Conservation (phyloP, 169 alveolate species). For the Nephromyces sp. region DNA sequence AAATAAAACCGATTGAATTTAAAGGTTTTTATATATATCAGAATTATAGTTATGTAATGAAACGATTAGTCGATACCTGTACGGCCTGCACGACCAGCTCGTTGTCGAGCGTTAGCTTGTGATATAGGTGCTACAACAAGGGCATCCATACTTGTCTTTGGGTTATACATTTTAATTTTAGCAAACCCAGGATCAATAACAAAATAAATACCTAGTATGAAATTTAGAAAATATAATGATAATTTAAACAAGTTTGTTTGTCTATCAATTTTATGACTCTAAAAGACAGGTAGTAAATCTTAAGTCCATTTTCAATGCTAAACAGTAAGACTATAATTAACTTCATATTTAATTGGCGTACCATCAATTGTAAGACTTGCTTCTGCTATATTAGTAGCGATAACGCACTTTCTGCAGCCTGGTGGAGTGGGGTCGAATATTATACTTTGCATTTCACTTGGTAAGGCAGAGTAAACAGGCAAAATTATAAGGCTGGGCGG, state of each 20-base stretch:
- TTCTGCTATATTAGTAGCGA: conserved; percentile 99
- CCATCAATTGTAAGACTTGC: conserved; percentile 99
- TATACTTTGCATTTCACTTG: conserved; percentile 90
- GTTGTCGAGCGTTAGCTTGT: conserved; percentile 94
- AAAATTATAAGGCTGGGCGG: conserved; percentile 90
- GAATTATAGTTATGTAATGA: neutral
- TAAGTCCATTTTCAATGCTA: neutral
- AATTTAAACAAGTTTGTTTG: no score
- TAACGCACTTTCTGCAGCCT: conserved; percentile 94
- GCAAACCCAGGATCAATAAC: conserved; percentile 99
- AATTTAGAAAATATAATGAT: no score
- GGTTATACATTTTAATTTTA: conserved; percentile 88
- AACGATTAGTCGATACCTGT: conserved; percentile 96
- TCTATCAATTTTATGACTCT: neutral
- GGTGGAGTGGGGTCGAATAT: conserved; percentile 97
- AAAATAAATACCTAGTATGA: conserved; percentile 81
- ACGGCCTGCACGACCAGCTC: conserved; percentile 99
- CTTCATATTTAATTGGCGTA: neutral
- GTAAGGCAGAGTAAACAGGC: conserved; percentile 94
- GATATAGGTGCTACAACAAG: conserved; percentile 93
- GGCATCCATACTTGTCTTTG: conserved; percentile 97
- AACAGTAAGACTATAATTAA: neutral
- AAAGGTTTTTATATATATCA: neutral
- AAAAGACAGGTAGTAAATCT: neutral
- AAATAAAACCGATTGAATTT: neutral